Evolutionary conservation across 371 early-diverging fungal species (phyloP), one percentile per base, ranked within the genome.

Genomic region (Actinomucor elegans): DNA sequence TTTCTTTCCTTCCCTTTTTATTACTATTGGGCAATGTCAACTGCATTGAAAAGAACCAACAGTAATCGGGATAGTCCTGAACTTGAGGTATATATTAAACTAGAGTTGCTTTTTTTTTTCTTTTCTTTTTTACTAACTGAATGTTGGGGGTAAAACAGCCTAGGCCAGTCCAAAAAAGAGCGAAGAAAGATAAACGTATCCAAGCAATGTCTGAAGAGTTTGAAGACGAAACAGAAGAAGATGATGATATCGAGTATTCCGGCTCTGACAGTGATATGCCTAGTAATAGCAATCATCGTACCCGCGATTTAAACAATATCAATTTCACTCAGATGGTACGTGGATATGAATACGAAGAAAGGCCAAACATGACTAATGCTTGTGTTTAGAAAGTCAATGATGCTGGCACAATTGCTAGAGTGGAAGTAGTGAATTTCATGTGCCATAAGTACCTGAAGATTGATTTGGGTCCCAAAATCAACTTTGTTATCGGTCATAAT

Each of bases 401-500:
- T 40, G 69, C 75, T 32, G 97, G 96, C 11, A 86, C 89, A 5
- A 84, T 97, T 42, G 90, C 93, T 40, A 57, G 74, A 27, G 80
- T 97, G 14, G 89, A 91, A 65, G 69, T 97, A 26, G 73, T 78
- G 26, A 93, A 97, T 61, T 97, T 97, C 67, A 94, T 97, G 96
- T 96, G 97, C 64, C 98, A 98, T 68, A 80, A 83, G 31, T 79
- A 80, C 41, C 79, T 94, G 12, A 77, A 80, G 18, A 85, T 96
- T 8, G 70, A 83, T 42, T 81, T 98, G 59, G 87, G 89, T 17
- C 89, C 94, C 2, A 87, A 92, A 49, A 88, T 98, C 57, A 98
- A 98, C 71, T 98, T 98, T 67, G 85, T 98, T 32, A 89, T 91
- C 45, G 98, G 98, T 5, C 92, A 94, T 58, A 98, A 97, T 64